Evolutionary conservation across 2,329 filamentous ascomycete species (phyloP).

Genomic region (Alternaria tenuissima): DNA sequence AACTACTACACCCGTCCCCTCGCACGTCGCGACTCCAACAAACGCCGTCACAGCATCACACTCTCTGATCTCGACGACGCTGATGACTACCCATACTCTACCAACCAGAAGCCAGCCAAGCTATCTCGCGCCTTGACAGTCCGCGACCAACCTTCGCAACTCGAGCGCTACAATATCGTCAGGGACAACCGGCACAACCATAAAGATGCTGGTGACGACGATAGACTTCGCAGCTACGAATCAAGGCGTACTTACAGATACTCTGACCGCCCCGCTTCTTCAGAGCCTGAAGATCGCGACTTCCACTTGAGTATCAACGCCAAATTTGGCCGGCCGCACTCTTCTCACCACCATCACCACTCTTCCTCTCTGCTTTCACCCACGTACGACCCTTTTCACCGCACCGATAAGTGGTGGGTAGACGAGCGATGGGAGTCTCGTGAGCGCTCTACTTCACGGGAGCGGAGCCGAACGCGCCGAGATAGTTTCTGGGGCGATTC

Average conservation of each 20-base stretch:
- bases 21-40: slow-evolving; percentile 35
- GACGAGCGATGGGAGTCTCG: slow-evolving; percentile 38
- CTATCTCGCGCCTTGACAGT: slow-evolving; percentile 38
- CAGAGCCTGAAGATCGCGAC: slow-evolving; percentile 28
- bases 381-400: slow-evolving; percentile 28
- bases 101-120: slow-evolving; percentile 20
- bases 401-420: slow-evolving; percentile 38
- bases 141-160: slow-evolving; percentile 35
- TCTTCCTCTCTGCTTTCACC: slow-evolving; percentile 24
- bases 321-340: slow-evolving; percentile 28
- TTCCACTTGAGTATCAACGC: slow-evolving; percentile 36
- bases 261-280: slow-evolving; percentile 18
- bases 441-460: slow-evolving; percentile 26
- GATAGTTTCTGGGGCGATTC: slow-evolving; percentile 23
- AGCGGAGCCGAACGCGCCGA: slow-evolving; percentile 9
- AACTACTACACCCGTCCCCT: slow-evolving; percentile 27
- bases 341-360: slow-evolving; percentile 1
- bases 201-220: slow-evolving; percentile 15
- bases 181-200: slow-evolving; percentile 20
- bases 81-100: slow-evolving; percentile 41
- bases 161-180: slow-evolving; percentile 48
- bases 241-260: slow-evolving; percentile 16
- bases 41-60: slow-evolving; percentile 33
- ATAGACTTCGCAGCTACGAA: slow-evolving; percentile 13
- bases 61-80: slow-evolving; percentile 34